These are phyloP conservation scores for Colletotrichum euphorbiae DNA, from an alignment of 2,329 filamentous ascomycete genomes.

Conservation along the genomic window DNA sequence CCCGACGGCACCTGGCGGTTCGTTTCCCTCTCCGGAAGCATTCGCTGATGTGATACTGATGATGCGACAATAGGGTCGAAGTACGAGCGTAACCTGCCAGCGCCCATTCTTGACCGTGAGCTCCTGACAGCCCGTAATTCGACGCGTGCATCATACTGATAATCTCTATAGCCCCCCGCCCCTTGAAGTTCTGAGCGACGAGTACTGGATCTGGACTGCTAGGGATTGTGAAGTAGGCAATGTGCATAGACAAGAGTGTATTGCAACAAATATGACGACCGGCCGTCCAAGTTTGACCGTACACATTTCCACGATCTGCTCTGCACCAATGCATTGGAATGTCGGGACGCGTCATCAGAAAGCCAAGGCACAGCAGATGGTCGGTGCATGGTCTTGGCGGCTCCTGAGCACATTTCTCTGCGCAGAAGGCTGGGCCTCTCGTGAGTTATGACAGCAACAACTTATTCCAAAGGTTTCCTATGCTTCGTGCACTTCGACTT, in stretches of 20 bases:
- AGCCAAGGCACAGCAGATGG: too few relatives aligned
- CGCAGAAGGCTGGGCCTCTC: too few relatives aligned
- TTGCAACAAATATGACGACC: too few relatives aligned
- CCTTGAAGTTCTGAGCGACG: slow-evolving; percentile 57
- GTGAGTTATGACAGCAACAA: too few relatives aligned
- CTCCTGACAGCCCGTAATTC: slow-evolving; percentile 42
- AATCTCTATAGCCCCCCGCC: slow-evolving; percentile 58
- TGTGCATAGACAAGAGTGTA: neutral
- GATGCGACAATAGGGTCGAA: slow-evolving; percentile 77
- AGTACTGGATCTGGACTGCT: neutral
- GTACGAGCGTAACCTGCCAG: slow-evolving; percentile 92
- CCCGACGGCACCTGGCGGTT: slow-evolving; percentile 94
- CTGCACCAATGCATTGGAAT: too few relatives aligned
- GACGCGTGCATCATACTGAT: slow-evolving; percentile 29
- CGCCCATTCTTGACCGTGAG: slow-evolving; percentile 84
- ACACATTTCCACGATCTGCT: too few relatives aligned
- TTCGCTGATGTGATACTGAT: neutral
- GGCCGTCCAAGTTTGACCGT: too few relatives aligned
- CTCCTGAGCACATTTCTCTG: too few relatives aligned
- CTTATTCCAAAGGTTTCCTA: too few relatives aligned
- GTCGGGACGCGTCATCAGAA: too few relatives aligned
- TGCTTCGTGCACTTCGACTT: too few relatives aligned
- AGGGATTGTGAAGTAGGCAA: neutral
- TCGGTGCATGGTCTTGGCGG: too few relatives aligned
- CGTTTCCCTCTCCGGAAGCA: slow-evolving; percentile 44